Percentiles rank a stretch among this genome's conserved stretches.
These are phyloP conservation scores for Phytopythium aichiense DNA, from an alignment of 352 stramenopile genomes.

Conservation along the genomic window DNA sequence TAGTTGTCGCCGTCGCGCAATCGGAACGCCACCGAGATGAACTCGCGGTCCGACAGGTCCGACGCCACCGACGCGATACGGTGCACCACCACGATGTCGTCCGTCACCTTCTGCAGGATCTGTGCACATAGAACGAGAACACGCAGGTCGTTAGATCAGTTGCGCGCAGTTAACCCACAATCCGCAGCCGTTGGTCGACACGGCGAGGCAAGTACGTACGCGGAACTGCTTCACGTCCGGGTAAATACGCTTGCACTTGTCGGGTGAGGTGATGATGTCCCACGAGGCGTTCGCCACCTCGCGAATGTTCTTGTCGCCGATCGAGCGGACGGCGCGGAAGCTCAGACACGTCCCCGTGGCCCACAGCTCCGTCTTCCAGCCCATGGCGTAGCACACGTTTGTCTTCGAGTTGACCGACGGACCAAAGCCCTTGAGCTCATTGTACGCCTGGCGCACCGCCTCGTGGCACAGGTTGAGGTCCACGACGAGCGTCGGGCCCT, in stretches of 20 bases:
- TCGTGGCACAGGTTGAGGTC: slow-evolving; percentile 77
- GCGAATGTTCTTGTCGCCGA: slow-evolving; percentile 62
- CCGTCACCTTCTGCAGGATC: slow-evolving; percentile 80
- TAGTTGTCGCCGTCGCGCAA: slow-evolving; percentile 75
- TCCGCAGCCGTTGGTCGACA: not conserved
- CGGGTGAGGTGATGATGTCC: slow-evolving; percentile 81
- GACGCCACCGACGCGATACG: slow-evolving; percentile 72
- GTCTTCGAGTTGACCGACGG: slow-evolving; percentile 79
- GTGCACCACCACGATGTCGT: slow-evolving; percentile 80
- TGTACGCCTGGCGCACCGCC: slow-evolving; percentile 73
- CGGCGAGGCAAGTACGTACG: slow-evolving; percentile 20
- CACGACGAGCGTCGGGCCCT: slow-evolving; percentile 69
- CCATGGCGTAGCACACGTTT: slow-evolving; percentile 84
- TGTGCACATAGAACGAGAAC: slow-evolving; percentile 4
- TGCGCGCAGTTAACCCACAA: not conserved
- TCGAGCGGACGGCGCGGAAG: slow-evolving; percentile 63
- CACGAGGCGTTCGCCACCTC: slow-evolving; percentile 71
- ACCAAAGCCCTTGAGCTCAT: slow-evolving; percentile 71
- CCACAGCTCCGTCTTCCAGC: slow-evolving; percentile 84
- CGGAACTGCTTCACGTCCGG: slow-evolving; percentile 82
- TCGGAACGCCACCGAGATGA: slow-evolving; percentile 74
- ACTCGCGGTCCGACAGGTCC: slow-evolving; percentile 70
- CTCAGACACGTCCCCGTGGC: slow-evolving; percentile 70
- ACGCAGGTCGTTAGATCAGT: not conserved
- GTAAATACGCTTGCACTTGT: slow-evolving; percentile 83